Conservation (phyloP, 192 early-diverging fungal genomes). For the Umbelopsis isabellina region DNA sequence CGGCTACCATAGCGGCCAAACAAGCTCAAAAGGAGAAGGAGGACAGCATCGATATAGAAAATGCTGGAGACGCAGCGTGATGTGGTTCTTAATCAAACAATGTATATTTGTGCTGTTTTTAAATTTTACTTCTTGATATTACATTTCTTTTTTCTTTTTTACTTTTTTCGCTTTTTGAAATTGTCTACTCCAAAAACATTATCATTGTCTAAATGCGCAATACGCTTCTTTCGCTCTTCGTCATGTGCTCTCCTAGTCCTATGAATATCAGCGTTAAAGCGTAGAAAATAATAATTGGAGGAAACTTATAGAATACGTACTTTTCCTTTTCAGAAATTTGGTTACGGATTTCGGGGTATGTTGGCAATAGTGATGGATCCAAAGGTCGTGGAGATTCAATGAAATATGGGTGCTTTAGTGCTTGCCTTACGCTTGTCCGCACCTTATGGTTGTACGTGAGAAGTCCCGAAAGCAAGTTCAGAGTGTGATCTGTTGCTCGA, state of each 20-base stretch:
- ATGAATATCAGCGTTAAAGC: background rate
- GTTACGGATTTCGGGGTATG: constrained; percentile 60
- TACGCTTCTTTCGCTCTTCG: constrained; percentile 35
- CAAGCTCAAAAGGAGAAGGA: constrained; percentile 15
- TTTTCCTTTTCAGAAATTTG: constrained; percentile 40
- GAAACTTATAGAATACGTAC: constrained; percentile 26
- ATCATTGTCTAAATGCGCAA: constrained; percentile 24
- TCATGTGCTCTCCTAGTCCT: constrained; percentile 33
- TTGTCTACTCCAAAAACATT: constrained; percentile 4
- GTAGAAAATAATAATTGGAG: background rate
- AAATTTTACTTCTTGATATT: background rate
- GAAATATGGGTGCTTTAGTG: constrained; percentile 77
- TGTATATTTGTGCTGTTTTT: constrained; percentile 1
- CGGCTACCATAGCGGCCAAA: constrained; percentile 27
- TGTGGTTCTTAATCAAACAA: background rate
- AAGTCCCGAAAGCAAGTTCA: constrained; percentile 65
- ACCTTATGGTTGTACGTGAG: constrained; percentile 76
- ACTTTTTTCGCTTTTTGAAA: constrained; percentile 12
- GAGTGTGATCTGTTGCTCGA: constrained; percentile 51
- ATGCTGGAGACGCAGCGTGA: constrained; percentile 4
- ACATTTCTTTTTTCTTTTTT: background rate
- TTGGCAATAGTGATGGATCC: constrained; percentile 56
- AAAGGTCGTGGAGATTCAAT: constrained; percentile 62
- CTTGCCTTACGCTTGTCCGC: constrained; percentile 66
- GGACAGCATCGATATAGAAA: constrained; percentile 18